A percentile compares a stretch with the other conserved stretches of the same genome.
Conservation (phyloP, 2,329 filamentous ascomycete species). For the Penicillium janthinellum region DNA sequence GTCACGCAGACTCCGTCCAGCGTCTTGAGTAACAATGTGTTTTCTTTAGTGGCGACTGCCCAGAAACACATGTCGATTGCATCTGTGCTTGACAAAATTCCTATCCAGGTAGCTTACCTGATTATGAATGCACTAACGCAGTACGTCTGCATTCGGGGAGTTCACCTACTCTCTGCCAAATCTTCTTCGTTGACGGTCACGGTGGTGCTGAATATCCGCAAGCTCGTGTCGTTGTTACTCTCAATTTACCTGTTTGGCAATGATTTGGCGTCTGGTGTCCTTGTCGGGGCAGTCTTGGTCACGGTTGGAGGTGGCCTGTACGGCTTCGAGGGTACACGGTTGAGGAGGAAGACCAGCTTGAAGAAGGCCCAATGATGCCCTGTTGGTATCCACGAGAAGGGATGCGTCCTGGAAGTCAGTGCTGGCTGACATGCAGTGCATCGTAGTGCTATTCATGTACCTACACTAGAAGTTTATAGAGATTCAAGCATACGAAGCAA, state of each 20-base stretch:
- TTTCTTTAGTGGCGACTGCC: conserved; percentile 13
- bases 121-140: conserved; percentile 73
- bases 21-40: conserved; percentile 8
- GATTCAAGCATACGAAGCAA: conserved; percentile 1
- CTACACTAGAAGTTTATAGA: neutral
- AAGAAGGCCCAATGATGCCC: conserved; percentile 25
- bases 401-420: neutral
- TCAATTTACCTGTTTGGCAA: conserved; percentile 97
- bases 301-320: conserved; percentile 92
- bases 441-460: neutral
- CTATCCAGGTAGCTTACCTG: conserved; percentile 43
- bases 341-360: conserved; percentile 27
- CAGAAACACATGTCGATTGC: conserved; percentile 25
- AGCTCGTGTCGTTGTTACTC: conserved; percentile 84
- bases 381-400: too few relatives aligned
- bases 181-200: conserved; percentile 93
- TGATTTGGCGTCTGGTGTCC: conserved; percentile 70
- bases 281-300: conserved; percentile 79
- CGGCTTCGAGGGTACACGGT: conserved; percentile 65
- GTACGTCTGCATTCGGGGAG: conserved; percentile 91
- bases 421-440: neutral
- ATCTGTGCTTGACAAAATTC: conserved; percentile 31
- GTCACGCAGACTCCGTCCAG: neutral
- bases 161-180: conserved; percentile 87
- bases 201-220: conserved; percentile 92